These are phyloP conservation scores for Odonthalia washingtoniensis DNA, from an alignment of 31 red algal species.

Conservation along the genomic window DNA sequence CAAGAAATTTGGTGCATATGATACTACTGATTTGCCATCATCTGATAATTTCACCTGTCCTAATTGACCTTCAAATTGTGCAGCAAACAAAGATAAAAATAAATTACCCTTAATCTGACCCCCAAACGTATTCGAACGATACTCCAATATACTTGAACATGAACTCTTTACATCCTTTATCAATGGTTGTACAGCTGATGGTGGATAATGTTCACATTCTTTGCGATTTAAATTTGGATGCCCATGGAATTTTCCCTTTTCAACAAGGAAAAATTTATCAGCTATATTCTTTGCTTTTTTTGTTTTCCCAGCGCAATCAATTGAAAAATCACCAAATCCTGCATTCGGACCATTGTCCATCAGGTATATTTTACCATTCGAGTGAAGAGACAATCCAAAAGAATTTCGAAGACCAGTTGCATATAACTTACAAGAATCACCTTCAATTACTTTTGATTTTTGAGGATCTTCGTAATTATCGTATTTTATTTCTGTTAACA, in stretches of 20 bases:
- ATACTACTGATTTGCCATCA: constrained; percentile 39
- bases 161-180: constrained; percentile 57
- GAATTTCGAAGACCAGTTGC: constrained; percentile 69
- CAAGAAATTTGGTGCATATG: constrained; percentile 52
- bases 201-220: constrained; percentile 47
- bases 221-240: constrained; percentile 73
- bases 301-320: constrained; percentile 41
- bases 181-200: constrained; percentile 46
- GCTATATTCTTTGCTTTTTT: constrained; percentile 23
- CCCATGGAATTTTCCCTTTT: constrained; percentile 60
- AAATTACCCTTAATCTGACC: constrained; percentile 72
- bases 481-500: constrained; percentile 48
- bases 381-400: constrained; percentile 62
- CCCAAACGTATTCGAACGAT: constrained; percentile 72
- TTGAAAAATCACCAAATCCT: constrained; percentile 60
- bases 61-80: constrained; percentile 45
- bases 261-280: constrained; percentile 58
- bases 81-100: constrained; percentile 67
- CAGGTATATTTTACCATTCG: constrained; percentile 57
- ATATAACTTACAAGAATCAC: constrained; percentile 53
- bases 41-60: constrained; percentile 55
- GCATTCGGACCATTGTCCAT: constrained; percentile 76
- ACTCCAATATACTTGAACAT: constrained; percentile 65
- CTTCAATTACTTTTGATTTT: constrained; percentile 49
- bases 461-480: constrained; percentile 61